Conservation (phyloP, 495 filamentous ascomycete genomes). For the Hyaloscypha variabilis region DNA sequence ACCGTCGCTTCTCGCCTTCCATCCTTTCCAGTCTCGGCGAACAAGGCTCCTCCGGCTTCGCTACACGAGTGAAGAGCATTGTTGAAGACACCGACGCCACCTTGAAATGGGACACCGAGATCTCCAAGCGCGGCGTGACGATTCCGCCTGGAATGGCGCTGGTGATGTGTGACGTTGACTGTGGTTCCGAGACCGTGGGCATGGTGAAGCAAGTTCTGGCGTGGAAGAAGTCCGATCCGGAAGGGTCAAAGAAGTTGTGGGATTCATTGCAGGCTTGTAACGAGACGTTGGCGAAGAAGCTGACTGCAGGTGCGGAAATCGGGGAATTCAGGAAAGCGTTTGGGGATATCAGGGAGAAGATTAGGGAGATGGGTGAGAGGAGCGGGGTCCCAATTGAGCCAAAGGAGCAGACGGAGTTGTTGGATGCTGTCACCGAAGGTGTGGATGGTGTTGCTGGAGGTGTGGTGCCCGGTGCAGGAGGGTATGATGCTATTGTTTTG, state of each 20-base stretch:
- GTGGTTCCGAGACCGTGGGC: slow-evolving; percentile 87
- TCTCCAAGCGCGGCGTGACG: slow-evolving; percentile 59
- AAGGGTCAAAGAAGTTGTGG: slow-evolving; percentile 73
- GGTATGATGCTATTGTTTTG: slow-evolving; percentile 88
- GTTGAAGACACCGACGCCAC: slow-evolving; percentile 59
- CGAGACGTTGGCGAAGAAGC: slow-evolving; percentile 65
- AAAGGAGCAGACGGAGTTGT: slow-evolving; percentile 75
- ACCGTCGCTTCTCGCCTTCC: slow-evolving; percentile 85
- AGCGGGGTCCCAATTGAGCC: slow-evolving; percentile 92
- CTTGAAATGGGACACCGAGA: slow-evolving; percentile 76
- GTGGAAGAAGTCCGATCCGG: slow-evolving; percentile 72
- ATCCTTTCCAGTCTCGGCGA: slow-evolving; percentile 69
- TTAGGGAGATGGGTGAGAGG: slow-evolving; percentile 73
- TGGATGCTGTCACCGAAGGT: slow-evolving; percentile 63
- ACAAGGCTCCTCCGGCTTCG: slow-evolving; percentile 65
- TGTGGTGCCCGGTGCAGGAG: slow-evolving; percentile 92
- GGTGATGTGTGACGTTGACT: slow-evolving; percentile 94
- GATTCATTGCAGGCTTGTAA: slow-evolving; percentile 72
- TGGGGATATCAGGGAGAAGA: slow-evolving; percentile 47
- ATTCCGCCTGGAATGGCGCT: slow-evolving; percentile 70
- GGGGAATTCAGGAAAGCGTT: slow-evolving; percentile 43
- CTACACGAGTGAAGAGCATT: slow-evolving; percentile 58
- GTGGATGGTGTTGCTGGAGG: slow-evolving; percentile 85
- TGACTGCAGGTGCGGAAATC: slow-evolving; percentile 43
- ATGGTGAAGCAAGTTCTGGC: slow-evolving; percentile 91